Evolutionary conservation across 2,329 filamentous ascomycete species (phyloP).

Genomic region (Lasiodiplodia citricola): DNA sequence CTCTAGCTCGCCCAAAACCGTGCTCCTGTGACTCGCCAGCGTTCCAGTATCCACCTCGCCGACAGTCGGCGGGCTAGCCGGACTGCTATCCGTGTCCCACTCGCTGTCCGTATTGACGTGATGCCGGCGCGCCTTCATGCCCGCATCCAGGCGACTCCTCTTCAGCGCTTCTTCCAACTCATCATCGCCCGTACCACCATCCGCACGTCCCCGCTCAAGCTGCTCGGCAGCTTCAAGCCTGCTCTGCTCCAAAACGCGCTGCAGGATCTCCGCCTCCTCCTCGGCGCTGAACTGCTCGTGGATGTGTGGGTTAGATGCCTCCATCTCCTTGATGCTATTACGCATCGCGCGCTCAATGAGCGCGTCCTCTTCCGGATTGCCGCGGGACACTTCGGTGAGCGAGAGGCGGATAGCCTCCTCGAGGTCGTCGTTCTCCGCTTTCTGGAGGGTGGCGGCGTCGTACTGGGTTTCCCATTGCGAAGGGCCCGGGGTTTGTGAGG

Average conservation of each 20-base stretch:
- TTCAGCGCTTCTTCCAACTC: conserved; percentile 53
- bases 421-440: conserved; percentile 51
- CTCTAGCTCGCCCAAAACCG: conserved; percentile 33
- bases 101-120: neutral
- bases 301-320: conserved; percentile 39
- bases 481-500: neutral
- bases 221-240: conserved; percentile 49
- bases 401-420: conserved; percentile 70
- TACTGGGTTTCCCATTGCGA: neutral
- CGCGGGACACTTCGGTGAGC: conserved; percentile 72
- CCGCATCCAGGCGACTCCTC: conserved; percentile 50
- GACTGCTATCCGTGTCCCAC: neutral
- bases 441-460: conserved; percentile 29
- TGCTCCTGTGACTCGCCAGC: conserved; percentile 22
- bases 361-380: conserved; percentile 71
- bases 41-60: neutral
- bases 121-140: conserved; percentile 28
- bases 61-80: conserved; percentile 3
- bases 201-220: neutral
- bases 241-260: conserved; percentile 58
- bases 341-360: conserved; percentile 75
- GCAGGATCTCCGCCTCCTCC: conserved; percentile 53
- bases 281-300: conserved; percentile 37
- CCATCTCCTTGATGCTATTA: conserved; percentile 68
- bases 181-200: conserved; percentile 37